Evolutionary conservation across 805 yeast genomes (phyloP), one percentile per base, ranked within the genome.

Genomic region (Candida namnaoensis): DNA sequence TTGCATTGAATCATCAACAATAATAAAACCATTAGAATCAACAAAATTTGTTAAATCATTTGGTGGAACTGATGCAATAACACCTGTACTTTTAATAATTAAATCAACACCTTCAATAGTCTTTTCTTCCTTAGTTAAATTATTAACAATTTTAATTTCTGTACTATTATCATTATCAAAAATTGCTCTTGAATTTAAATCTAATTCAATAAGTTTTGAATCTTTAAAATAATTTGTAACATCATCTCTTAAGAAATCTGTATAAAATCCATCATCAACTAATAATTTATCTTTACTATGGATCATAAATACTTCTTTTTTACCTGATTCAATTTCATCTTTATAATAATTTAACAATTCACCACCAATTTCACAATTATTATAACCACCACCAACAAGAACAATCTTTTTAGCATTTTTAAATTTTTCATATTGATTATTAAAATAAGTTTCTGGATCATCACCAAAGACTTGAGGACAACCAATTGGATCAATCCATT

Each of bases 341-440:
- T 41, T 36, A 41, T 44, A 60, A 12, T 36, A 34, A 38, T 40
- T 34, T 3, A 50, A 43, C 12, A 58, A 34, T 41, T 60, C 64
- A 32, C 64, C 65, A 12, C 45, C 51, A 3, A 60, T 38, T 40
- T 60, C 65, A 34, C 43, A 44, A 24, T 60, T 61, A 28, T 47
- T 48, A 34, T 48, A 47, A 3, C 64, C 65, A 24, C 59, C 64
- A 27, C 65, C 65, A 5, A 58, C 44, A 28, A 61, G 34, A 5
- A 49, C 54, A 14, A 61, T 51, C 33, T 50, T 43, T 34, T 53
- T 48, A 1, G 63, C 58, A 5, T 39, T 36, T 13, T 44, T 45
- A 10, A 59, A 38, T 35, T 42, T 39, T 5, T 47, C 45, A 15
- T 39, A 41, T 26, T 47, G 44, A 7, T 38, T 32, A 10, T 41